Conservation (phyloP, 352 stramenopile genomes). For the Globisporangium viniferum region DNA sequence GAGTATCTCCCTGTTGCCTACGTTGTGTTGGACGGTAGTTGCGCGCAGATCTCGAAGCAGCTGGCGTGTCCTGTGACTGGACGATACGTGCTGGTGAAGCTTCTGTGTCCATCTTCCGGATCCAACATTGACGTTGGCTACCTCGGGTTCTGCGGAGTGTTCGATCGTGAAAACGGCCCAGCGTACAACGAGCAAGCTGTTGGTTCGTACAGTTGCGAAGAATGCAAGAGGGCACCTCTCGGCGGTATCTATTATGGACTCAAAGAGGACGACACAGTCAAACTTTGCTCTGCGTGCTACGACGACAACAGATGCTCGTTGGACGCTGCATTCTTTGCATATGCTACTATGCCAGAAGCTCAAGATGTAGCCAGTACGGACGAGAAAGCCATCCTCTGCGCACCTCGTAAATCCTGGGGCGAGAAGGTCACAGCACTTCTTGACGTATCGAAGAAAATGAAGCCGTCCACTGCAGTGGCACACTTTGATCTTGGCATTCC, state of each 20-base stretch:
- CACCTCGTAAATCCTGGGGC: conserved; percentile 43
- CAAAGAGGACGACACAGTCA: conserved; percentile 52
- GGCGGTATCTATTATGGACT: conserved; percentile 57
- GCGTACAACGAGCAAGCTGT: conserved; percentile 57
- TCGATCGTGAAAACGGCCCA: conserved; percentile 80
- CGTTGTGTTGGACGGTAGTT: conserved; percentile 76
- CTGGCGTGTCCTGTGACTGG: conserved; percentile 62
- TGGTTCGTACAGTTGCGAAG: conserved; percentile 50
- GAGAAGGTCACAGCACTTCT: conserved; percentile 46
- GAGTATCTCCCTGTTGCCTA: conserved; percentile 71
- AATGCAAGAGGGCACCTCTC: conserved; percentile 46
- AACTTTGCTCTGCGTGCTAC: conserved; percentile 73
- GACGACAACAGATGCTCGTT: conserved; percentile 71
- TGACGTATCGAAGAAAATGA: conserved; percentile 34
- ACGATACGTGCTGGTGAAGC: conserved; percentile 78
- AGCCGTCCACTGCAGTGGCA: conserved; percentile 6
- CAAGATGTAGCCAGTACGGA: conserved; percentile 31
- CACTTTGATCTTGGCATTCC: background rate
- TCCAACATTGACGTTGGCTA: conserved; percentile 86
- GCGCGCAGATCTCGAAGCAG: conserved; percentile 74
- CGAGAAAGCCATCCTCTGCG: conserved; percentile 39
- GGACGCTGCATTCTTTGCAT: conserved; percentile 46
- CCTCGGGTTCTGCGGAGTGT: conserved; percentile 73
- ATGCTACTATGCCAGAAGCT: conserved; percentile 23
- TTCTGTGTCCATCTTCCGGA: conserved; percentile 56